A percentile compares a stretch with the other conserved stretches of the same genome.
These are phyloP conservation scores for Naganishia onofrii DNA, from an alignment of 768 basidiomycete species.

Conservation along the genomic window DNA sequence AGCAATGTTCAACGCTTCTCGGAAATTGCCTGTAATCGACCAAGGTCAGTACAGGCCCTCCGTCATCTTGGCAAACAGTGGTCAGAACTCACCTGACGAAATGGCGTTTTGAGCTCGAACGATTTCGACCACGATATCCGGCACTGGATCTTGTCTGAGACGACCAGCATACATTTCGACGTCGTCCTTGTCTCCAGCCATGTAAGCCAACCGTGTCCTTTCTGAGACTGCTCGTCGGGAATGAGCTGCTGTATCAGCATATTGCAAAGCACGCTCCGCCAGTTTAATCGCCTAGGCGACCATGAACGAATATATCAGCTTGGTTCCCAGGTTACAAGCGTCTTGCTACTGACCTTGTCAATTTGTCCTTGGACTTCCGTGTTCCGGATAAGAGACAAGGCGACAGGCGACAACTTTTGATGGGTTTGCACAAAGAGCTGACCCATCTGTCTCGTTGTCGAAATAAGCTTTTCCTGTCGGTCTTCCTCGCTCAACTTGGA, in stretches of 20 bases:
- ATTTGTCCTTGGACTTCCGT: conserved; percentile 58
- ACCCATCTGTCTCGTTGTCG: conserved; percentile 65
- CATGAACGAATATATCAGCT: conserved; percentile 35
- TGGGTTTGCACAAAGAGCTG: conserved; percentile 67
- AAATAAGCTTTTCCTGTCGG: conserved; percentile 44
- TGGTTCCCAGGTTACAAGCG: conserved; percentile 18
- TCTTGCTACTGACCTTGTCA: conserved; percentile 34
- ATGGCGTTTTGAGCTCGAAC: conserved; percentile 85
- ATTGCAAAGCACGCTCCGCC: conserved; percentile 89
- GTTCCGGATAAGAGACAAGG: conserved; percentile 76
- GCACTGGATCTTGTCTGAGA: conserved; percentile 58
- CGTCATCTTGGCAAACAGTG: neutral
- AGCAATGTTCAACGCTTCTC: conserved; percentile 52
- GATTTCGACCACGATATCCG: conserved; percentile 69
- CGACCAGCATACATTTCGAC: conserved; percentile 68
- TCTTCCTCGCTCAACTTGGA: conserved; percentile 57
- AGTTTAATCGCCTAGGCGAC: conserved; percentile 75
- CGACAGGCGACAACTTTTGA: conserved; percentile 64
- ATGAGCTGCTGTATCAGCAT: conserved; percentile 66
- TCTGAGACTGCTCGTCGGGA: conserved; percentile 75
- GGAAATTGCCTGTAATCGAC: conserved; percentile 28
- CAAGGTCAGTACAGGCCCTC: neutral
- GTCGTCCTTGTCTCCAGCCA: conserved; percentile 62
- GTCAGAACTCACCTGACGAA: conserved; percentile 62
- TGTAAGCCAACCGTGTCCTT: conserved; percentile 78